phyloP scores from a whole-genome alignment of 2,329 filamentous ascomycete genomes.

The Epichloe sibirici region DNA sequence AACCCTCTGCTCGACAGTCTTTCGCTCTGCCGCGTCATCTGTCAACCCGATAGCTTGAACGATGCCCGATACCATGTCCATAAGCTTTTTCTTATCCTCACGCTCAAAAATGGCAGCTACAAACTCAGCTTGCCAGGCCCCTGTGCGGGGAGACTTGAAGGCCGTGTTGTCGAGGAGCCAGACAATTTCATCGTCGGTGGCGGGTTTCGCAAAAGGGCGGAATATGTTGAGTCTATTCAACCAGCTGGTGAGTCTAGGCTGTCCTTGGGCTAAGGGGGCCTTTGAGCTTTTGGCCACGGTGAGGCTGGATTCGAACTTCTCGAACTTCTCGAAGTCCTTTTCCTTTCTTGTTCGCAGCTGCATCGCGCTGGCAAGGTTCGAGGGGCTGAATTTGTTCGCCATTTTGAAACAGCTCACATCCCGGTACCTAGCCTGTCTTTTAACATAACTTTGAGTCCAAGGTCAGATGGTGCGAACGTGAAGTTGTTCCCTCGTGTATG shows the following conservation, averaged over 20 bases:
- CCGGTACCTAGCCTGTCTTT: neutral
- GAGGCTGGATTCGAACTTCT: slow-evolving; percentile 36
- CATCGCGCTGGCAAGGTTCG: slow-evolving; percentile 28
- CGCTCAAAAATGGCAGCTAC: slow-evolving; percentile 71
- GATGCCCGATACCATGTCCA: slow-evolving; percentile 57
- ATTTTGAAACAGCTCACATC: slow-evolving; percentile 11
- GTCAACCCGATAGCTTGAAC: slow-evolving; percentile 56
- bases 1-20: slow-evolving; percentile 54
- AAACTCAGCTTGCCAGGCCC: slow-evolving; percentile 68
- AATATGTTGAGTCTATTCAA: slow-evolving; percentile 45
- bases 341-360: slow-evolving; percentile 37
- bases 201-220: slow-evolving; percentile 29
- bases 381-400: slow-evolving; percentile 14
- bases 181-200: slow-evolving; percentile 57
- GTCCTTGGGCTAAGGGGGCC: slow-evolving; percentile 8
- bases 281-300: slow-evolving; percentile 21
- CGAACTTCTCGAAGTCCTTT: slow-evolving; percentile 38
- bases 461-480: neutral
- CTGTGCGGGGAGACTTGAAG: slow-evolving; percentile 40
- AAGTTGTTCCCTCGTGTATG: neutral
- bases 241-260: slow-evolving; percentile 29
- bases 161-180: slow-evolving; percentile 91
- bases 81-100: slow-evolving; percentile 52
- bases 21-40: slow-evolving; percentile 43
- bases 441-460: neutral